phyloP scores from a whole-genome alignment of 768 basidiomycete species.

The Trametes punicea region DNA sequence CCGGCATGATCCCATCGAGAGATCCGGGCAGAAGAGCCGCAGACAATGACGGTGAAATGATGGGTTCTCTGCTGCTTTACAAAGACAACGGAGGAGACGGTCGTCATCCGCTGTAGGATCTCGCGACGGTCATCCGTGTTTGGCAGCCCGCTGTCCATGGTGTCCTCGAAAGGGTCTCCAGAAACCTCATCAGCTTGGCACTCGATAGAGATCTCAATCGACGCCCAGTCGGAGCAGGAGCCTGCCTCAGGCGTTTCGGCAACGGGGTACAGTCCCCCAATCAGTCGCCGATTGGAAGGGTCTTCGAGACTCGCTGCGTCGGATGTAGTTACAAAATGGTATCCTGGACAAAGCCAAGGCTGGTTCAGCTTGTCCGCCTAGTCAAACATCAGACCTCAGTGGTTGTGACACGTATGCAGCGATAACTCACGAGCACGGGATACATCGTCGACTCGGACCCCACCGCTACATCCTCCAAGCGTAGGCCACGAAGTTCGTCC shows the following conservation, averaged over 20 bases:
- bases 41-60: conserved; percentile 1
- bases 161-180: background rate
- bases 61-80: background rate
- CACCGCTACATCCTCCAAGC: background rate
- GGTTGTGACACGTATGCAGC: background rate
- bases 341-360: too few species aligned
- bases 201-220: background rate
- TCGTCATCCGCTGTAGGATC: background rate
- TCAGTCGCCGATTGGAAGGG: background rate
- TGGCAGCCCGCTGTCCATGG: background rate
- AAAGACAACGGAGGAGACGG: background rate
- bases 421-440: background rate
- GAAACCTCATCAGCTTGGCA: background rate
- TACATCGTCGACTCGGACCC: background rate
- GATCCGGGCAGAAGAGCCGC: background rate
- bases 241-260: background rate
- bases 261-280: background rate
- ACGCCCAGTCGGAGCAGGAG: background rate
- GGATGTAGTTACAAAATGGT: too few species aligned
- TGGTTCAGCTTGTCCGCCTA: too few species aligned
- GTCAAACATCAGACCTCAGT: too few species aligned
- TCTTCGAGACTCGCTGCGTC: background rate
- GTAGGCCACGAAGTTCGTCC: background rate
- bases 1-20: background rate
- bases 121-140: background rate